Evolutionary conservation across 2,329 filamentous ascomycete genomes (phyloP).

Genomic region (Knufia petricola): DNA sequence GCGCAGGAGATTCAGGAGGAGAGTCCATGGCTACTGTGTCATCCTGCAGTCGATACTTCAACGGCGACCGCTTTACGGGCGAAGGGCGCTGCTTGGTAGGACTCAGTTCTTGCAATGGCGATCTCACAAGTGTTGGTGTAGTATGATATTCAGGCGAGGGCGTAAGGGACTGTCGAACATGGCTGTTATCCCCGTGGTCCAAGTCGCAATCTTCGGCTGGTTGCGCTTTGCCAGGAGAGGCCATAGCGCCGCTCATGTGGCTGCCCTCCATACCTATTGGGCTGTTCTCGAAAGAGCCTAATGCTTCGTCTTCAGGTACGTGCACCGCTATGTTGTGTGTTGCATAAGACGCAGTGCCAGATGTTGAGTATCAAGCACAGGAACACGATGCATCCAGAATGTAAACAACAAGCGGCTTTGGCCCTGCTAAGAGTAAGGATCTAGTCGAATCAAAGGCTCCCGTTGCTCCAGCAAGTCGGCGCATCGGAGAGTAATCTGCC

Average conservation of each 20-base stretch:
- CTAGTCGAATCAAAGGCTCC: background rate
- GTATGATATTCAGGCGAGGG: background rate
- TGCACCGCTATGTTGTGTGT: background rate
- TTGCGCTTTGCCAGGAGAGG: constrained; percentile 5
- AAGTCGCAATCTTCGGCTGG: constrained; percentile 5
- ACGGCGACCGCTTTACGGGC: constrained; percentile 16
- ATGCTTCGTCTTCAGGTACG: background rate
- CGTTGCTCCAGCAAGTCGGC: background rate
- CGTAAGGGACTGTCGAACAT: background rate
- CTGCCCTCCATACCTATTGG: background rate
- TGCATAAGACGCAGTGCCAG: too few relatives aligned
- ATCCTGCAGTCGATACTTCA: constrained; percentile 22
- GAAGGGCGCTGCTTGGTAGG: constrained; percentile 16
- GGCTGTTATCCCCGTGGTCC: background rate
- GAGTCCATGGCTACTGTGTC: constrained; percentile 15
- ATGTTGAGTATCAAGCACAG: background rate
- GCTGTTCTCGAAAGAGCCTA: background rate
- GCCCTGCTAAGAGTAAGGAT: background rate
- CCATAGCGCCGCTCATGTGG: background rate
- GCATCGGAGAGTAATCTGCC: background rate
- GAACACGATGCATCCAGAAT: background rate
- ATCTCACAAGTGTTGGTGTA: background rate
- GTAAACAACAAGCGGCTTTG: background rate
- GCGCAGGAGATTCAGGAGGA: constrained; percentile 21
- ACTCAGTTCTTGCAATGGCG: constrained; percentile 7